These are phyloP conservation scores for Candida rishiriensis DNA, from an alignment of 805 yeast genomes.

Conservation along the genomic window DNA sequence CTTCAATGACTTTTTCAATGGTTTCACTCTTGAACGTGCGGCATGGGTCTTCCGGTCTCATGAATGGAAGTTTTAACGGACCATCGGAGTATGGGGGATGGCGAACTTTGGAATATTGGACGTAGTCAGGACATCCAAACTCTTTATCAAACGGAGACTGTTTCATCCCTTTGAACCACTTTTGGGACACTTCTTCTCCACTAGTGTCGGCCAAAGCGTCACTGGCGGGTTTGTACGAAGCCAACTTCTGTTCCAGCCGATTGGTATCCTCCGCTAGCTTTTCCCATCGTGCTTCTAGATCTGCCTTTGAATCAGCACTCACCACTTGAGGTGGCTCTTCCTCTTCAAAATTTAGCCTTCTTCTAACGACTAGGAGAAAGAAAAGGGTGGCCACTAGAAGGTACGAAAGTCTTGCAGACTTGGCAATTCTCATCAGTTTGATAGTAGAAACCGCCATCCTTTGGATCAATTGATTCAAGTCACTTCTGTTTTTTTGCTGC, in stretches of 20 bases:
- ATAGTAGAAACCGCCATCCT: slow-evolving; percentile 11
- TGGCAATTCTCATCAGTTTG: slow-evolving; percentile 5
- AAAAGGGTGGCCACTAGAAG: slow-evolving; percentile 7
- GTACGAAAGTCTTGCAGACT: slow-evolving; percentile 16
- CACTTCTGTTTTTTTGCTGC: too few relatives aligned
- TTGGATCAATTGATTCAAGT: background rate
- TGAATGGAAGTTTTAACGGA: slow-evolving; percentile 53
- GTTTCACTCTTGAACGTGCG: slow-evolving; percentile 64
- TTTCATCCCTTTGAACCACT: slow-evolving; percentile 22
- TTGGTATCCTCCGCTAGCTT: too few relatives aligned
- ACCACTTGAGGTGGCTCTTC: background rate
- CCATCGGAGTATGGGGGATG: slow-evolving; percentile 63
- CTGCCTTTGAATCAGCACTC: background rate
- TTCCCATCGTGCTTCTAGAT: too few relatives aligned
- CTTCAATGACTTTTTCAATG: slow-evolving; percentile 57
- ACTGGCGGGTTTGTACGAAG: too few relatives aligned
- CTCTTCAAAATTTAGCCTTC: background rate
- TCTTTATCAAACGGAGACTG: slow-evolving; percentile 1
- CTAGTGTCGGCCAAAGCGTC: too few relatives aligned
- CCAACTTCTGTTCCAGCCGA: too few relatives aligned
- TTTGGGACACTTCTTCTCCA: background rate
- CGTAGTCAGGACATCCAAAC: slow-evolving; percentile 54
- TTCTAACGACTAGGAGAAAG: slow-evolving; percentile 1
- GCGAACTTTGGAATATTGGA: slow-evolving; percentile 47
- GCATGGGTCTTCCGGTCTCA: slow-evolving; percentile 70